Percentiles rank a stretch among this genome's conserved stretches.
Evolutionary conservation across 2,329 filamentous ascomycete species (phyloP).

Genomic region (Cordyceps cicadae): DNA sequence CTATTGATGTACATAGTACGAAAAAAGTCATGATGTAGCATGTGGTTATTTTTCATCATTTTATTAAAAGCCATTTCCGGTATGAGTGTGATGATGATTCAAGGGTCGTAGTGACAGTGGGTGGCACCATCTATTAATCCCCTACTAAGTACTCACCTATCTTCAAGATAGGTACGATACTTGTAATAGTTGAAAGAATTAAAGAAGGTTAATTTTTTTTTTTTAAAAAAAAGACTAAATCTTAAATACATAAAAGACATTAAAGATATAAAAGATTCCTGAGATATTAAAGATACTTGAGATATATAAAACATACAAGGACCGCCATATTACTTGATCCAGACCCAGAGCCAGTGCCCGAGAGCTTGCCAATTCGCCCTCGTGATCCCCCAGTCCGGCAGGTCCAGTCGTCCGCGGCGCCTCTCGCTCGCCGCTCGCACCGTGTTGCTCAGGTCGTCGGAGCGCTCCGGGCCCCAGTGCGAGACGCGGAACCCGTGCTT

Average conservation of each 20-base stretch:
- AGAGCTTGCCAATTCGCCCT: conserved; percentile 23
- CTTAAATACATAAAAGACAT: too few species aligned
- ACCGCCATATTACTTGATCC: conserved; percentile 23
- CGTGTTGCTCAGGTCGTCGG: conserved; percentile 28
- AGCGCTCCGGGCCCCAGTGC: conserved; percentile 28
- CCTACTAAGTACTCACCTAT: too few species aligned
- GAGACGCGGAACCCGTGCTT: conserved; percentile 26
- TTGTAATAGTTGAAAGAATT: too few species aligned
- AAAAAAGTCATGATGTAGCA: neutral
- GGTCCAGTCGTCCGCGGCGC: conserved; percentile 28
- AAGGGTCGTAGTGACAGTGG: too few species aligned
- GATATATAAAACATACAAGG: too few species aligned
- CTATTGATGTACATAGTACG: neutral
- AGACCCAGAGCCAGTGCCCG: conserved; percentile 28
- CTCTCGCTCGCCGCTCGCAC: conserved; percentile 26
- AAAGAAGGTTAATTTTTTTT: too few species aligned
- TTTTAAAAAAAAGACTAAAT: too few species aligned
- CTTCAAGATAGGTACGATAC: too few species aligned
- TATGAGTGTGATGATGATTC: neutral
- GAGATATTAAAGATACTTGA: too few species aligned
- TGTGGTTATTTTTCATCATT: neutral
- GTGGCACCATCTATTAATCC: too few species aligned
- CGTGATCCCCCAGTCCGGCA: conserved; percentile 26
- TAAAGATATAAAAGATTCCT: too few species aligned
- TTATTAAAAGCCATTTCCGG: neutral